phyloP scores from a whole-genome alignment of 495 filamentous ascomycete species.

The Penicillium atrosanguineum region DNA sequence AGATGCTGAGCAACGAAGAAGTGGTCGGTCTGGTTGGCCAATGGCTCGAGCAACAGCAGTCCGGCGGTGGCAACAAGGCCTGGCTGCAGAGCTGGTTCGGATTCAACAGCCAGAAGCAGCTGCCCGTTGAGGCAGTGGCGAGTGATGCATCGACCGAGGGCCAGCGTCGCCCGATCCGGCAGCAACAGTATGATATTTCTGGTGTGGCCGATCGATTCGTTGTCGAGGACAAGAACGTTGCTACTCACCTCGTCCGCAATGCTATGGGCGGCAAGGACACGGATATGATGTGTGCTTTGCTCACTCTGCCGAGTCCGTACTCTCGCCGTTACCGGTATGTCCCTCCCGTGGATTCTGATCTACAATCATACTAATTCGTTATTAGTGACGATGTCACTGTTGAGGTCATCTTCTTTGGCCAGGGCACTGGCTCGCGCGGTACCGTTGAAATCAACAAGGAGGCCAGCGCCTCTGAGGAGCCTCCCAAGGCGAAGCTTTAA shows the following conservation, averaged over 20 bases:
- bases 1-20: constrained; percentile 99
- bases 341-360: neutral
- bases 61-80: constrained; percentile 37
- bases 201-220: constrained; percentile 76
- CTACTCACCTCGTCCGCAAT: constrained; percentile 93
- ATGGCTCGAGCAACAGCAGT: constrained; percentile 81
- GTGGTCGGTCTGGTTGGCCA: constrained; percentile 94
- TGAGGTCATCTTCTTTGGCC: constrained; percentile 97
- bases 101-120: constrained; percentile 37
- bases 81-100: constrained; percentile 53
- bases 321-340: constrained; percentile 83
- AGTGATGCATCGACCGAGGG: constrained; percentile 54
- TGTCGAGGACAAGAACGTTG: constrained; percentile 93
- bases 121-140: constrained; percentile 51
- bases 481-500: constrained; percentile 19
- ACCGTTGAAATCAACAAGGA: constrained; percentile 81
- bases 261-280: constrained; percentile 90
- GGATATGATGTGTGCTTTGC: constrained; percentile 90
- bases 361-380: neutral
- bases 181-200: constrained; percentile 76
- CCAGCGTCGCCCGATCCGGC: constrained; percentile 71
- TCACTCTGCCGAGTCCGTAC: constrained; percentile 89
- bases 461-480: constrained; percentile 63
- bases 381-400: constrained; percentile 89
- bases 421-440: constrained; percentile 69